Base-by-base conservation (phyloP, 805 yeast species). In the Wickerhamia fluorescens region DNA sequence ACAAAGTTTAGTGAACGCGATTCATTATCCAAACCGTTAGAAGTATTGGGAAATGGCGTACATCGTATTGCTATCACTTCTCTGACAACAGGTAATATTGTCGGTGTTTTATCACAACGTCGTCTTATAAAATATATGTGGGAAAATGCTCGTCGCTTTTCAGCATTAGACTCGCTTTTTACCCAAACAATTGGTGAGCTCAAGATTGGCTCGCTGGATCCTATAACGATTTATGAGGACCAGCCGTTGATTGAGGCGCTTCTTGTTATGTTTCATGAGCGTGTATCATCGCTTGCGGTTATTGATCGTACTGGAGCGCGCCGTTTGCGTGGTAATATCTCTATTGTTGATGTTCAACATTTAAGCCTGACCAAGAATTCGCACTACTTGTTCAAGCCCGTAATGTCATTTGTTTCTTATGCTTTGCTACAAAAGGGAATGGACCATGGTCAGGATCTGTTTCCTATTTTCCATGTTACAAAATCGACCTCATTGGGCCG, bases 381-480 rank as follows among this genome's bases (percentile, higher is more conserved):
- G 9, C 87, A 82, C 36, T 64, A 85, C 39, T 66, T 89, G 34
- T 79, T 80, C 47, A 79, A 82, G 51, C 69, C 92, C 5, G 92
- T 95, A 56, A 67, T 86, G 45, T 92, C 83, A 56, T 89, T 89
- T 51, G 75, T 89, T 34, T 76, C 94, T 9, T 80, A 87, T 38
- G 87, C 88, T 36, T 69, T 92, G 39, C 79, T 82, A 40, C 78
- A 79, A 31, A 78, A 95, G 49, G 98, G 98, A 13, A 68, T 89
- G 18, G 94, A 81, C 47, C 88, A 87, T 49, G 96, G 96, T 29
- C 87, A 88, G 56, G 98, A 89, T 61, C 86, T 94, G 23, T 89
- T 81, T 67, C 98, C 98, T 11, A 89, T 92, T 23, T 89, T 89
- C 69, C 95, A 89, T 53, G 96, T 89, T 15, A 79, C 84, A 38